A percentile compares a stretch with the other conserved stretches of the same genome.
phyloP scores from a whole-genome alignment of 805 yeast species.

The Wickerhamiella shivajii region DNA sequence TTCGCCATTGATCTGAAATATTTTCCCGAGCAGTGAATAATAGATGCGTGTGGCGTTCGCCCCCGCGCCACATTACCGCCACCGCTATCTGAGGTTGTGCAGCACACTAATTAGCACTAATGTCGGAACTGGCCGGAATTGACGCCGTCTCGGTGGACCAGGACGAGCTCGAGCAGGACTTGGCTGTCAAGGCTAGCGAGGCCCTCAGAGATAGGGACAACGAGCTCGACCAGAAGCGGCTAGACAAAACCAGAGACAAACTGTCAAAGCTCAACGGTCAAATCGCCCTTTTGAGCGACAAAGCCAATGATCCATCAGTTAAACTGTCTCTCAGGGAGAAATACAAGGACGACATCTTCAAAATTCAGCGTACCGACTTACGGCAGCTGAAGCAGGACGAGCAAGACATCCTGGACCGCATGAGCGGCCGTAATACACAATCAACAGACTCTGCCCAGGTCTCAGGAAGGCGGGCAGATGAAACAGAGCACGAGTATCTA shows the following conservation, averaged over 20 bases:
- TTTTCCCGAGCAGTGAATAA: no score
- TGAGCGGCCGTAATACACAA: constrained; percentile 22
- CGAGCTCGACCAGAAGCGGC: constrained; percentile 60
- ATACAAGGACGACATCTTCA: constrained; percentile 38
- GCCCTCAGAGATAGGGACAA: constrained; percentile 46
- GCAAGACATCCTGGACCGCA: constrained; percentile 40
- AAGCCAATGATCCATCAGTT: constrained; percentile 37
- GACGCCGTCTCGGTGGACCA: constrained; percentile 57
- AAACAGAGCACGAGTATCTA: constrained; percentile 62
- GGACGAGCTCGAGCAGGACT: constrained; percentile 55
- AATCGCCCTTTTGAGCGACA: constrained; percentile 33
- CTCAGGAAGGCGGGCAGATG: constrained; percentile 38
- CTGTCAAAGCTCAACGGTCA: constrained; percentile 32
- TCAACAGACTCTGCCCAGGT: constrained; percentile 12
- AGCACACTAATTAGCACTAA: no score
- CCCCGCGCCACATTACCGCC: no score
- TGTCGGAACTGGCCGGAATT: constrained; percentile 1
- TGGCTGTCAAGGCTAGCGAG: constrained; percentile 44
- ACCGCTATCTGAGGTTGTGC: no score
- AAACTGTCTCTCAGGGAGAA: constrained; percentile 51
- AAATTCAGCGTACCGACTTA: constrained; percentile 37
- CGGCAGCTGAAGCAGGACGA: constrained; percentile 44
- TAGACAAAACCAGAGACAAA: constrained; percentile 48
- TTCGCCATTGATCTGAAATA: constrained; percentile 2
- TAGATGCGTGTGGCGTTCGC: no score